phyloP scores from a whole-genome alignment of 108 stramenopile species.

The Cyclostephanos invisitatus region DNA sequence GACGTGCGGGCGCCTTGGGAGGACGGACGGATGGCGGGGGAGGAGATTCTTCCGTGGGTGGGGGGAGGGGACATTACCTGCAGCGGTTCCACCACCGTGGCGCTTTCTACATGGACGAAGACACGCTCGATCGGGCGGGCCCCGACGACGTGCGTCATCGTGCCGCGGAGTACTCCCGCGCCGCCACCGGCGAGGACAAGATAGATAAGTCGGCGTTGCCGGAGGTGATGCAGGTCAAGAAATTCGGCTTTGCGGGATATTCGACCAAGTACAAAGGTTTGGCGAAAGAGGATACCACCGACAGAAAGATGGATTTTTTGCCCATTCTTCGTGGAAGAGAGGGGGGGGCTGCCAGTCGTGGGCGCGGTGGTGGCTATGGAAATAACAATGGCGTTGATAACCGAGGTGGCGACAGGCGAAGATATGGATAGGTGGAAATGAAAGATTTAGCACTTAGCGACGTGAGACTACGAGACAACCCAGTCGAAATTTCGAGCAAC shows the following conservation, averaged over 20 bases:
- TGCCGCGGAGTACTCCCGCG: constrained; percentile 78
- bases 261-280: constrained; percentile 92
- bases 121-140: constrained; percentile 70
- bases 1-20: constrained; percentile 18
- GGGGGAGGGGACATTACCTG: constrained; percentile 57
- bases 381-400: background rate
- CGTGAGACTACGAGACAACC: too few species aligned
- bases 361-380: constrained; percentile 4
- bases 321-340: constrained; percentile 32
- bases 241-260: constrained; percentile 92
- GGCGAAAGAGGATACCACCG: constrained; percentile 92
- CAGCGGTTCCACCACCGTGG: constrained; percentile 97
- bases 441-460: too few species aligned
- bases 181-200: constrained; percentile 89
- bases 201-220: constrained; percentile 87
- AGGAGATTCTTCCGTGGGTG: constrained; percentile 1
- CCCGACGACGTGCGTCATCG: constrained; percentile 86
- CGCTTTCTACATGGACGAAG: constrained; percentile 98
- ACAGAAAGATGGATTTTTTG: constrained; percentile 47
- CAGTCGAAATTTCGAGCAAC: too few species aligned
- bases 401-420: constrained; percentile 1
- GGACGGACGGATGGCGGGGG: constrained; percentile 35
- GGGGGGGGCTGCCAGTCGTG: background rate
- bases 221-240: constrained; percentile 91
- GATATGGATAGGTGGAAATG: background rate